phyloP scores from a whole-genome alignment of 1,139 yeast species.

The Fermentozyma sake region DNA sequence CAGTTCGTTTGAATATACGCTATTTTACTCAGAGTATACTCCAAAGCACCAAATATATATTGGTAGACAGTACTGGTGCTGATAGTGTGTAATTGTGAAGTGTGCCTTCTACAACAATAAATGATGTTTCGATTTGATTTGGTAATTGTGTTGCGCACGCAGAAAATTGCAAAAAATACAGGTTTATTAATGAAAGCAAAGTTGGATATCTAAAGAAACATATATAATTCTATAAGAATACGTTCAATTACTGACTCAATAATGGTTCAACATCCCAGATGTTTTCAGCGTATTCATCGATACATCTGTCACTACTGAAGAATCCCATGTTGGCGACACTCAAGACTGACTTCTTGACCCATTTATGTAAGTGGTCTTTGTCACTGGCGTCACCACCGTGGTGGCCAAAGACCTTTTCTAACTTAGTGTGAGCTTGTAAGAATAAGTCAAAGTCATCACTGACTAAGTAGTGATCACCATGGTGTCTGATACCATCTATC shows the following conservation, averaged over 20 bases:
- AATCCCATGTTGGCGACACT: slow-evolving; percentile 94
- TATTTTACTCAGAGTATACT: no score
- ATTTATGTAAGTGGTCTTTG: slow-evolving; percentile 54
- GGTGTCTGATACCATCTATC: slow-evolving; percentile 62
- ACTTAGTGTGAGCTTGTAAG: slow-evolving; percentile 71
- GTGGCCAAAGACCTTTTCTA: slow-evolving; percentile 66
- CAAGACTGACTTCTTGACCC: slow-evolving; percentile 73
- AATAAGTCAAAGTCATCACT: slow-evolving; percentile 86
- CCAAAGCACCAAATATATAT: no score
- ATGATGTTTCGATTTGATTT: no score
- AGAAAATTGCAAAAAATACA: no score
- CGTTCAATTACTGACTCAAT: slow-evolving; percentile 23
- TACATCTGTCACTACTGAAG: slow-evolving; percentile 87
- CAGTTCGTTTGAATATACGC: no score
- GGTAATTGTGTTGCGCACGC: no score
- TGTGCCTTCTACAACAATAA: no score
- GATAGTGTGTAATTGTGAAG: no score
- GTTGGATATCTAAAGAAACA: slow-evolving; percentile 1
- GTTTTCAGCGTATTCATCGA: slow-evolving; percentile 87
- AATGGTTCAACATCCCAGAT: slow-evolving; percentile 93
- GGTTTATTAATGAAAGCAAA: no score
- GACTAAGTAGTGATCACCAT: slow-evolving; percentile 85
- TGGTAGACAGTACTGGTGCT: no score
- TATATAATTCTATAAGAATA: not conserved
- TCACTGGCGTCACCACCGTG: slow-evolving; percentile 39